Conservation (phyloP, 768 basidiomycete genomes). For the Agaricus blazei region DNA sequence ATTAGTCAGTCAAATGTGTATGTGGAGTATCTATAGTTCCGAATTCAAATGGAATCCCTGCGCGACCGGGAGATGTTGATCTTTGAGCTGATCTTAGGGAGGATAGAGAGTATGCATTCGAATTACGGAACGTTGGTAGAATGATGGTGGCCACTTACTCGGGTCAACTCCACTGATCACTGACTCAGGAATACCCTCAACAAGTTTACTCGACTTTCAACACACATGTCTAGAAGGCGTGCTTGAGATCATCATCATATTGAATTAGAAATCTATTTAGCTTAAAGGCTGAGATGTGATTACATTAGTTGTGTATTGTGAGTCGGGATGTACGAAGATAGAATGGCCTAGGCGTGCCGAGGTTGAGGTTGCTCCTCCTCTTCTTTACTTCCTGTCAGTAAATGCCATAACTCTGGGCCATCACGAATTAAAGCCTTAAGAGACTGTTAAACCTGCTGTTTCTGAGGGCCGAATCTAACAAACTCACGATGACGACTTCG, state of each 20-base stretch:
- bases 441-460: neutral
- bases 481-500: slow-evolving; percentile 83
- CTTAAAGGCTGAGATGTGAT: neutral
- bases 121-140: slow-evolving; percentile 33
- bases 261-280: neutral
- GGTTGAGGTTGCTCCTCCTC: slow-evolving; percentile 13
- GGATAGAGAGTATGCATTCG: neutral
- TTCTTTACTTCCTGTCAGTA: slow-evolving; percentile 32
- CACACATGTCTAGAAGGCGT: too few species aligned
- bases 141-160: slow-evolving; percentile 30
- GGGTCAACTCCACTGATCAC: slow-evolving; percentile 29
- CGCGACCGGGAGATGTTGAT: slow-evolving; percentile 19
- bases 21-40: slow-evolving; percentile 18
- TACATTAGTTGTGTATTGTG: neutral
- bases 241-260: too few species aligned
- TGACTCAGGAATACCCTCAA: slow-evolving; percentile 29
- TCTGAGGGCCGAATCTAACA: neutral
- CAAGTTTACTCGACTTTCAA: slow-evolving; percentile 26
- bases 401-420: slow-evolving; percentile 71
- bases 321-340: neutral
- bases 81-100: neutral
- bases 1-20: too few species aligned
- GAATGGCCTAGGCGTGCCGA: neutral
- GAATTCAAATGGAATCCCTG: slow-evolving; percentile 33
- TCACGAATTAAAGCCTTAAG: slow-evolving; percentile 71